These are phyloP conservation scores for Fusarium pseudoanthophilum DNA, from an alignment of 2,329 filamentous ascomycete genomes.

Conservation along the genomic window DNA sequence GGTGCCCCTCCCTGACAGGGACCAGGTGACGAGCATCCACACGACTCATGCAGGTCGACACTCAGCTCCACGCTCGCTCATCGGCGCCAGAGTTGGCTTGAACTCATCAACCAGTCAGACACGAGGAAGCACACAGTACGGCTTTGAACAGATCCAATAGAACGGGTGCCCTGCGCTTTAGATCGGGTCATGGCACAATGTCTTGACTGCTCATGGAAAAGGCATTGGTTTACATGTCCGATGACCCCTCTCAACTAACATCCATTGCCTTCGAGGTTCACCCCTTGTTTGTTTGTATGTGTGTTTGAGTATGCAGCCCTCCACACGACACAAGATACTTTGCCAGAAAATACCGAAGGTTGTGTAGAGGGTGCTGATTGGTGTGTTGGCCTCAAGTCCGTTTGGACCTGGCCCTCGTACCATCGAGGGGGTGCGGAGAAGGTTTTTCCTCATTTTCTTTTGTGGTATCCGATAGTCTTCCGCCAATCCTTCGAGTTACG, in stretches of 20 bases:
- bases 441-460: not conserved
- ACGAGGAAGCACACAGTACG: constrained; percentile 33
- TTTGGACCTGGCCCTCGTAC: constrained; percentile 9
- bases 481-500: constrained; percentile 4
- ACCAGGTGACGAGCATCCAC: constrained; percentile 37
- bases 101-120: constrained; percentile 35
- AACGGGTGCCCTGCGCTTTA: constrained; percentile 42
- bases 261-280: constrained; percentile 20
- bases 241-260: constrained; percentile 30
- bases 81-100: constrained; percentile 34
- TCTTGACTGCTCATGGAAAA: constrained; percentile 13
- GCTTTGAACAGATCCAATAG: constrained; percentile 34
- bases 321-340: constrained; percentile 29
- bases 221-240: constrained; percentile 23
- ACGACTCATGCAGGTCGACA: constrained; percentile 39
- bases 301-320: constrained; percentile 31
- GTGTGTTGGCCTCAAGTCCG: constrained; percentile 9
- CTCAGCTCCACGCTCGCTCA: constrained; percentile 36
- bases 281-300: constrained; percentile 23
- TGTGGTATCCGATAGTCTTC: constrained; percentile 17
- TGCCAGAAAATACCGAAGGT: constrained; percentile 18
- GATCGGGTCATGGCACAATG: constrained; percentile 38
- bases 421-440: constrained; percentile 16
- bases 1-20: constrained; percentile 29
- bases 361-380: constrained; percentile 23